Conservation (phyloP, 305 asterid genomes). For the Fraxinus sp. region DNA sequence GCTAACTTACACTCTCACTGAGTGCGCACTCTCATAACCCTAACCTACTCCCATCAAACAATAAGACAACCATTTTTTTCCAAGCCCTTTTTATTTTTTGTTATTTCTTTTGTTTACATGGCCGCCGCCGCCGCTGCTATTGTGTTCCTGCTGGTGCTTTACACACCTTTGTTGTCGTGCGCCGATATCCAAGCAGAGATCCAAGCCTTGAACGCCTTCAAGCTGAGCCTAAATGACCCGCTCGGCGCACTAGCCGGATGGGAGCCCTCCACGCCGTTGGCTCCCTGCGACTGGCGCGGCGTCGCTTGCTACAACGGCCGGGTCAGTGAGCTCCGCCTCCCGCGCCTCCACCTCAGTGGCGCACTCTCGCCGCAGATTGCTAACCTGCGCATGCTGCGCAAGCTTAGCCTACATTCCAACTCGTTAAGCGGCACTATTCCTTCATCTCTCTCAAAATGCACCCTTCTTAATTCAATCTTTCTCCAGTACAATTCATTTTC, state of each 20-base stretch:
- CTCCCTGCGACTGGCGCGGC: slow-evolving; percentile 80
- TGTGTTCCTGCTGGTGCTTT: slow-evolving; percentile 28
- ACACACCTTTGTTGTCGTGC: slow-evolving; percentile 8
- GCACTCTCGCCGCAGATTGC: slow-evolving; percentile 41
- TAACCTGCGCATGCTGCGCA: slow-evolving; percentile 34
- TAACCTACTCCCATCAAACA: background rate
- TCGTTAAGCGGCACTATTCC: slow-evolving; percentile 52
- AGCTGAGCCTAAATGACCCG: slow-evolving; percentile 51
- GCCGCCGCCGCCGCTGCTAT: slow-evolving; percentile 23
- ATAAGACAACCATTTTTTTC: background rate
- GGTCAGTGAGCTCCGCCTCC: slow-evolving; percentile 59
- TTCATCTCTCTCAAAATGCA: slow-evolving; percentile 43
- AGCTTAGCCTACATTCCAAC: slow-evolving; percentile 58
- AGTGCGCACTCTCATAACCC: background rate
- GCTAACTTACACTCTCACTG: background rate
- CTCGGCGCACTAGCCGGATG: slow-evolving; percentile 46
- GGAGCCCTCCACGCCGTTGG: slow-evolving; percentile 49
- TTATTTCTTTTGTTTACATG: background rate
- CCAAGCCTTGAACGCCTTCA: slow-evolving; percentile 46
- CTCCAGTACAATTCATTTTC: slow-evolving; percentile 49
- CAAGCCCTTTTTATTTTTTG: background rate
- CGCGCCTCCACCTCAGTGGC: slow-evolving; percentile 52
- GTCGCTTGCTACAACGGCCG: slow-evolving; percentile 36
- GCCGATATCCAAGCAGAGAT: slow-evolving; percentile 48
- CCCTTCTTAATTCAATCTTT: slow-evolving; percentile 42